Evolutionary conservation across 116 monocot genomes (phyloP).

Genomic region (Cymodocea nodosa): DNA sequence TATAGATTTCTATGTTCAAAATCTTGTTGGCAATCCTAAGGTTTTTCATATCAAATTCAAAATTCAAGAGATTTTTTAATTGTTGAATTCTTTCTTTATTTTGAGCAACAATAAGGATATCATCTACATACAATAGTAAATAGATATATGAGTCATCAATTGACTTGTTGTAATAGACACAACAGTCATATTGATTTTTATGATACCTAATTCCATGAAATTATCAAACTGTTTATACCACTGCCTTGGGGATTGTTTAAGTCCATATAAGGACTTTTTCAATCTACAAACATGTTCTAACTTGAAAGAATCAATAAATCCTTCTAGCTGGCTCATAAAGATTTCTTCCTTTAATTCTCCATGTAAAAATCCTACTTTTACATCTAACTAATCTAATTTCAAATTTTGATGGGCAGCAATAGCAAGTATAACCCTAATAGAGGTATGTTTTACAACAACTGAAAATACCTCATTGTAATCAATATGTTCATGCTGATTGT

Average conservation of each 20-base stretch:
- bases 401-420: background rate
- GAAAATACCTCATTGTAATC: conserved; percentile 8
- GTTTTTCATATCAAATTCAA: conserved; percentile 1
- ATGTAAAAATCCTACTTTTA: background rate
- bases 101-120: background rate
- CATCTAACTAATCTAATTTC: conserved; percentile 1
- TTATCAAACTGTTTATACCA: no score
- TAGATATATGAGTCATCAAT: background rate
- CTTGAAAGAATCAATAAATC: background rate
- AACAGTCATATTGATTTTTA: background rate
- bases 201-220: background rate
- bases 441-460: background rate
- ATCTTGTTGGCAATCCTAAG: background rate
- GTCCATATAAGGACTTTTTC: no score
- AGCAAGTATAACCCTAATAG: background rate
- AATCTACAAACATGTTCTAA: background rate
- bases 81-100: background rate
- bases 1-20: background rate
- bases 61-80: background rate
- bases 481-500: background rate
- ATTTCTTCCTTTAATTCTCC: background rate
- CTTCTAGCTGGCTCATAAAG: background rate
- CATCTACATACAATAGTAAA: no score
- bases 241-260: no score
- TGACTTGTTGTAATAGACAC: conserved; percentile 1